These are phyloP conservation scores for Leucocoprinus sp. DNA, from an alignment of 768 basidiomycete species.

Conservation along the genomic window DNA sequence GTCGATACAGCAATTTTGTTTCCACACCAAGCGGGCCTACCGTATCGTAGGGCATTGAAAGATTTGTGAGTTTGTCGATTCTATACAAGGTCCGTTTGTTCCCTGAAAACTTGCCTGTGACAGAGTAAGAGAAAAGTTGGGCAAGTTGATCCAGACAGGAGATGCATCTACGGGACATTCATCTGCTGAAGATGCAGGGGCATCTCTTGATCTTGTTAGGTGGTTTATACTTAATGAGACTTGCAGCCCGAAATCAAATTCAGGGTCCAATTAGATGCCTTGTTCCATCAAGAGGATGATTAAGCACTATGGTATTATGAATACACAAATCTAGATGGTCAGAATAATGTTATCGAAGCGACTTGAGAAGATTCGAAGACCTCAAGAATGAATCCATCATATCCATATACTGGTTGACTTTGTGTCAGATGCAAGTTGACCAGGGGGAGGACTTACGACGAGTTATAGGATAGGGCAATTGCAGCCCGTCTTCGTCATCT, in stretches of 20 bases:
- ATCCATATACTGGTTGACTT: constrained; percentile 50
- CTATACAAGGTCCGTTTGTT: constrained; percentile 14
- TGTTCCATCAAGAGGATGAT: too few relatives aligned
- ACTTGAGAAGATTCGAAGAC: constrained; percentile 75
- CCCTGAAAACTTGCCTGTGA: constrained; percentile 9
- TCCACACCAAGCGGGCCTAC: constrained; percentile 65
- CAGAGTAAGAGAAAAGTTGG: constrained; percentile 79
- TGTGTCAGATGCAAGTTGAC: constrained; percentile 1
- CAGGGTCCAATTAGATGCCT: too few relatives aligned
- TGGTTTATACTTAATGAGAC: constrained; percentile 65
- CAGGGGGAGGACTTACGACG: constrained; percentile 38
- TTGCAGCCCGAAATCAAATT: not conserved
- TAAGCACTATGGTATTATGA: constrained; percentile 1
- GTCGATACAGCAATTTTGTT: constrained; percentile 87
- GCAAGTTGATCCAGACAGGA: constrained; percentile 74
- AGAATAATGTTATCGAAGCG: constrained; percentile 64
- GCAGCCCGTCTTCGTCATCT: constrained; percentile 65
- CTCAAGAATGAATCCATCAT: constrained; percentile 76
- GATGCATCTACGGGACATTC: constrained; percentile 75
- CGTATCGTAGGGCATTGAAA: constrained; percentile 74
- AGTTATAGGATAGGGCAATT: constrained; percentile 58
- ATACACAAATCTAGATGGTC: constrained; percentile 2
- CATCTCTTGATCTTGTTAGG: constrained; percentile 81
- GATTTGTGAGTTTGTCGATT: constrained; percentile 50
- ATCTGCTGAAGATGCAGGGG: constrained; percentile 82